Evolutionary conservation across 2,329 filamentous ascomycete species (phyloP), one percentile per base, ranked within the genome.

Genomic region (Colletotrichum destructivum): DNA sequence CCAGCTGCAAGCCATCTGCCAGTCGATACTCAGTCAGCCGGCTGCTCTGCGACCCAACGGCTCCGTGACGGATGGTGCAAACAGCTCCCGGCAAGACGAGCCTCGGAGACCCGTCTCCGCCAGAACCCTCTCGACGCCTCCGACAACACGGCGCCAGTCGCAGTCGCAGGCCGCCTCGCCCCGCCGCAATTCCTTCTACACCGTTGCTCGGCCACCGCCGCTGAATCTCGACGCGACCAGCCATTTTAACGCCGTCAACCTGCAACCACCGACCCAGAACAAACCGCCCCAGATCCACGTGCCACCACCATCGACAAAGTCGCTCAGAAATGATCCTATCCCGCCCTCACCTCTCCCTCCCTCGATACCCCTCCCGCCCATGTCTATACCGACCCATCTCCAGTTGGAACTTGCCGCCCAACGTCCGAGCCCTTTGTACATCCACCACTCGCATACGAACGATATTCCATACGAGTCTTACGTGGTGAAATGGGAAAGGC

Each of bases 391-490:
- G 3, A 92, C 90, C 1, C 86, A 92, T 62, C 81, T 92, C 2
- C 90, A 92, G 76, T 86, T 92, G 0, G 90, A 92, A 76, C 81
- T 92, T 13, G 89, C 90, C 2, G 88, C 88, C 4, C 86, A 89
- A 67, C 84, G 88, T 42, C 90, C 90, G 5, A 91, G 89, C 59
- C 90, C 89, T 8, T 80, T 92, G n/a, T 92, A 92, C 75, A 91
- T 92, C 67, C 86, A 91, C 76, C 88, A 88, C 72, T 88, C 89
- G 0, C 83, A 88, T 56, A 78, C 86, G 0, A 85, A 81, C 72
- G 89, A 91, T 66, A 83, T 85, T 31, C 94, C 95, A 0, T 98
- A 98, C 81, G 96, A 99, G 81, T 98, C 95, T 4, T 96, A 94
- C 26, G 92, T 92, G 40, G 89, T 97, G 77, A 98, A 98, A 80